These are phyloP conservation scores for Sapria himalayana DNA, from an alignment of 345 rosid genomes.

Conservation along the genomic window DNA sequence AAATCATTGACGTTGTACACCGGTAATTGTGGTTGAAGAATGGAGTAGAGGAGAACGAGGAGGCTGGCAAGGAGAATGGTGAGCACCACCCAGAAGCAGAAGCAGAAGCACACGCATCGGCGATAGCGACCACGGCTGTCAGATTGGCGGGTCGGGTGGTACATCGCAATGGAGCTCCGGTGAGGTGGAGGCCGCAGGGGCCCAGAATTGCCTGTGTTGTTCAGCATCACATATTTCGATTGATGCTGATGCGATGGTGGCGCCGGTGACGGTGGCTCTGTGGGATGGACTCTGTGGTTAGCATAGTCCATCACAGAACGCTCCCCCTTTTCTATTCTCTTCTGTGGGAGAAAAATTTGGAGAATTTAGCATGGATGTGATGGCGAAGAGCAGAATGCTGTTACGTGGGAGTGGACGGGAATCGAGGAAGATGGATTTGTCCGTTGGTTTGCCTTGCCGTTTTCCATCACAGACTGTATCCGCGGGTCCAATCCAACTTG, in stretches of 20 bases:
- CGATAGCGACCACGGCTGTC: slow-evolving; percentile 3
- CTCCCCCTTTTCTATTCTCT: slow-evolving; percentile 2
- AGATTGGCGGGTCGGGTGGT: slow-evolving; percentile 7
- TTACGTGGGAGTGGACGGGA: slow-evolving; percentile 16
- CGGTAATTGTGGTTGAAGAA: slow-evolving; percentile 20
- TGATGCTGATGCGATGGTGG: slow-evolving; percentile 12
- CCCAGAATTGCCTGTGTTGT: slow-evolving; percentile 6
- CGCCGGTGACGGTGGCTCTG: slow-evolving; percentile 4
- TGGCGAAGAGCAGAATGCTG: slow-evolving; percentile 9
- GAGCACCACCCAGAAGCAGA: slow-evolving; percentile 18
- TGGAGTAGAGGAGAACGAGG: slow-evolving; percentile 7
- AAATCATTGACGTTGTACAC: slow-evolving; percentile 15
- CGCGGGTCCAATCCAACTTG: too few species aligned
- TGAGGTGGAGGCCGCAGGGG: slow-evolving; percentile 20
- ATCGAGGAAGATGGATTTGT: too few species aligned
- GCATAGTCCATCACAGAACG: slow-evolving; percentile 12
- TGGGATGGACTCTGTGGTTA: slow-evolving; percentile 11
- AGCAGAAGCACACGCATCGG: slow-evolving; percentile 26
- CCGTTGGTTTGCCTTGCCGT: not conserved
- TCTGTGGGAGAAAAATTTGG: slow-evolving; percentile 1
- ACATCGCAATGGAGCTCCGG: slow-evolving; percentile 18
- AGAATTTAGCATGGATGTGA: slow-evolving; percentile 4
- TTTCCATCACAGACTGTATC: too few species aligned
- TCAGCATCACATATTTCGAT: slow-evolving; percentile 20
- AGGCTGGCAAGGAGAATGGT: slow-evolving; percentile 12